Evolutionary conservation across 1,284 basidiomycete genomes (phyloP).

Genomic region (Laetiporus sulphureus): DNA sequence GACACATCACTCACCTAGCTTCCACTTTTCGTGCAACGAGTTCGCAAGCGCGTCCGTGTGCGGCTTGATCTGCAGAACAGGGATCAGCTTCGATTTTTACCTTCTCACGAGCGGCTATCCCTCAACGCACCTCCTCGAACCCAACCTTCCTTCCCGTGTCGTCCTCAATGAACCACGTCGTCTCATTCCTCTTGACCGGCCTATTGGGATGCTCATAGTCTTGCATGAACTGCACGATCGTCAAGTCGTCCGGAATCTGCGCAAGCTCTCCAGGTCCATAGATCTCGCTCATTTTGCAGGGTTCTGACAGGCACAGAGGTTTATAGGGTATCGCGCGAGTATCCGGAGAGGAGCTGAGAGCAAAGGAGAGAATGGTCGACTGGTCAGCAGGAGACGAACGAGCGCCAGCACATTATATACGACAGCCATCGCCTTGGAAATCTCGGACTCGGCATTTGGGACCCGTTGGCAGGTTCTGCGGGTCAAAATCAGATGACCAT

Average conservation of each 20-base stretch:
- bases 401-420: too few relatives aligned
- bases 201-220: conserved; percentile 42
- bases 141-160: conserved; percentile 39
- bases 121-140: conserved; percentile 48
- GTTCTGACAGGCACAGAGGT: background rate
- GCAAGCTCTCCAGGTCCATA: conserved; percentile 33
- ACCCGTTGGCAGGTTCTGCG: too few relatives aligned
- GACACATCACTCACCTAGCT: conserved; percentile 14
- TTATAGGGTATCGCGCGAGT: too few relatives aligned
- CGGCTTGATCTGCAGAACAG: conserved; percentile 11
- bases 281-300: conserved; percentile 30
- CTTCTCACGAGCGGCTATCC: background rate
- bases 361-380: too few relatives aligned
- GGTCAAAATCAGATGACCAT: too few relatives aligned
- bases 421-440: too few relatives aligned
- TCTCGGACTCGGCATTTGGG: too few relatives aligned
- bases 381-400: too few relatives aligned
- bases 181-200: conserved; percentile 28
- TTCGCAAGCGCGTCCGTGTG: conserved; percentile 19
- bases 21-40: conserved; percentile 15
- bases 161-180: conserved; percentile 58
- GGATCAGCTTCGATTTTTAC: background rate
- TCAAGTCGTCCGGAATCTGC: conserved; percentile 58
- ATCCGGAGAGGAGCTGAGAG: too few relatives aligned
- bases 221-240: conserved; percentile 67